Percentiles rank a stretch among this genome's conserved stretches.
phyloP scores from a whole-genome alignment of 805 yeast genomes.

The Scheffersomyces coipomensis region DNA sequence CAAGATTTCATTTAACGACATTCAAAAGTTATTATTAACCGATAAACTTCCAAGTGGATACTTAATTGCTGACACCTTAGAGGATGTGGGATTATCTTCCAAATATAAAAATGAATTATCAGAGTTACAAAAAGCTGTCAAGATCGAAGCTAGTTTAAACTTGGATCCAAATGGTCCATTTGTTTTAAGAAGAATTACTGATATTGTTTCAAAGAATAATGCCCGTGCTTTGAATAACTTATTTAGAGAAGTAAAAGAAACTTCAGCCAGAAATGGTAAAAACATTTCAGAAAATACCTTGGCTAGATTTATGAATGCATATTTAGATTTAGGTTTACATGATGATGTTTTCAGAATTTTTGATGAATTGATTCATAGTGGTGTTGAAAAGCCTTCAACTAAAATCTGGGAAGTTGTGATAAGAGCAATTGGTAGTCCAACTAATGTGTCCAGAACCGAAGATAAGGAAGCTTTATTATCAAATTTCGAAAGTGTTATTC shows the following conservation, averaged over 20 bases:
- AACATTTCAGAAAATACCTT: conserved; percentile 41
- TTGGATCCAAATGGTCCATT: conserved; percentile 34
- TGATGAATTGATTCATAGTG: conserved; percentile 43
- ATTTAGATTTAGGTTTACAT: conserved; percentile 31
- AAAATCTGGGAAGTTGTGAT: conserved; percentile 61
- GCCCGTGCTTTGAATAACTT: conserved; percentile 15
- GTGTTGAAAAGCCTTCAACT: conserved; percentile 38
- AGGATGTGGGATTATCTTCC: not conserved
- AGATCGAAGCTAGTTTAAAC: not conserved
- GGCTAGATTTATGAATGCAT: conserved; percentile 46
- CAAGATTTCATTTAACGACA: conserved; percentile 21
- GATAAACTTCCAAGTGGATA: conserved; percentile 17
- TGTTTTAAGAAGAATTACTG: conserved; percentile 20
- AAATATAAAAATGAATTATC: conserved; percentile 3
- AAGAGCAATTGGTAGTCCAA: conserved; percentile 43
- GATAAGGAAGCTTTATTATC: conserved; percentile 18
- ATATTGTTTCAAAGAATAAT: conserved; percentile 17
- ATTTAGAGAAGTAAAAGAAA: conserved; percentile 23
- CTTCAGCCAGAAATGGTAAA: conserved; percentile 19
- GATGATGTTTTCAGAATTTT: conserved; percentile 46
- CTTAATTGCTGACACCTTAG: conserved; percentile 1
- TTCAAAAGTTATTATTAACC: conserved; percentile 24
- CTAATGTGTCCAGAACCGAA: conserved; percentile 18
- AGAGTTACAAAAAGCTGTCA: conserved; percentile 5
- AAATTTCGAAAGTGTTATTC: conserved; percentile 26